phyloP scores from a whole-genome alignment of 139 green algal genomes.

The Microglena sp. region DNA sequence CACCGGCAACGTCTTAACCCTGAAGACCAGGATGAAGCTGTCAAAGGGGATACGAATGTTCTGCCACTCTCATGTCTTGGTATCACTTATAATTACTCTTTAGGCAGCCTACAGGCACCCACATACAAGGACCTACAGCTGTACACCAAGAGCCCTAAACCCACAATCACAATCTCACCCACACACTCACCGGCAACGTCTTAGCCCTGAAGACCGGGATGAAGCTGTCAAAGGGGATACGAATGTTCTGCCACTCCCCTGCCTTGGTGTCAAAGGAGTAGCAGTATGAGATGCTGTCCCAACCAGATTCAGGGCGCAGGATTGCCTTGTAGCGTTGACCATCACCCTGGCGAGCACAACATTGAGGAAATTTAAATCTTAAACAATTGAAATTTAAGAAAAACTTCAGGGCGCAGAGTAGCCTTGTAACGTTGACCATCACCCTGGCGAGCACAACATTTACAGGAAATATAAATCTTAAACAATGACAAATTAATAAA shows the following conservation, averaged over 20 bases:
- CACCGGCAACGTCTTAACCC: constrained; percentile 46
- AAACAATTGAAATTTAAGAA: constrained; percentile 1
- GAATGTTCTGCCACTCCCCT: constrained; percentile 60
- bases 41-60: constrained; percentile 72
- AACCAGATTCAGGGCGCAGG: constrained; percentile 60
- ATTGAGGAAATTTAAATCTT: neutral
- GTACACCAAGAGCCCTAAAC: neutral
- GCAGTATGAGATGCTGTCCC: constrained; percentile 80
- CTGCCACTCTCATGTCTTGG: constrained; percentile 51
- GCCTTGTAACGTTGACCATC: constrained; percentile 73
- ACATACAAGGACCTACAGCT: constrained; percentile 1
- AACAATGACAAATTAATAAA: neutral
- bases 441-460: constrained; percentile 1
- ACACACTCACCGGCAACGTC: constrained; percentile 25
- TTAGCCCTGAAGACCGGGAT: constrained; percentile 71
- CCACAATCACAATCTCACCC: neutral
- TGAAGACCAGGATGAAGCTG: constrained; percentile 73
- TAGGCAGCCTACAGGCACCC: neutral
- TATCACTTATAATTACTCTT: too few species aligned
- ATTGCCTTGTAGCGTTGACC: constrained; percentile 83
- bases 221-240: constrained; percentile 75
- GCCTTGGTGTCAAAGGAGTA: constrained; percentile 64
- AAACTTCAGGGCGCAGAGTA: constrained; percentile 67
- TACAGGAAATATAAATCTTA: neutral
- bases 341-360: constrained; percentile 8